Conservation (phyloP, 371 early-diverging fungal species). For the Mortierella sp. region DNA sequence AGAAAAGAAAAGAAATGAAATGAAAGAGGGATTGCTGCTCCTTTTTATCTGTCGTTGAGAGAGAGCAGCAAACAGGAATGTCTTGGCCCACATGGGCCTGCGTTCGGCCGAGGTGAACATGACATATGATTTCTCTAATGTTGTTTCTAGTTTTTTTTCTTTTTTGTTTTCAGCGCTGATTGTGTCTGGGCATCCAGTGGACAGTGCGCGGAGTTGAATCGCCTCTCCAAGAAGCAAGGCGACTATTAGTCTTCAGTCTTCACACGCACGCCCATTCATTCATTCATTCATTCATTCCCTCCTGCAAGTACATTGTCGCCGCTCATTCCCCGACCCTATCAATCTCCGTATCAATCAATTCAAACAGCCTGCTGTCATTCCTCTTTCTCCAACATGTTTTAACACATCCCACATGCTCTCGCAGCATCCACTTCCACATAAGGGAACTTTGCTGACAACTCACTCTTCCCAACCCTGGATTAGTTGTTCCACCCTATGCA, state of each 20-base stretch:
- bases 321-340: not conserved
- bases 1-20: not conserved
- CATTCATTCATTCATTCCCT: not conserved
- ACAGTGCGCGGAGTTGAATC: too few relatives aligned
- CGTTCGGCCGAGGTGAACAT: too few relatives aligned
- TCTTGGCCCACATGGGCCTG: not conserved
- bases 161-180: too few relatives aligned
- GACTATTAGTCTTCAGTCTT: too few relatives aligned
- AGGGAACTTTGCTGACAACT: conserved; percentile 13
- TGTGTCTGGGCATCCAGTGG: too few relatives aligned
- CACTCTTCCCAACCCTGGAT: conserved; percentile 1
- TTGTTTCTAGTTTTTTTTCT: too few relatives aligned
- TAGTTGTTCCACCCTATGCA: not conserved
- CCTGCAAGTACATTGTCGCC: not conserved
- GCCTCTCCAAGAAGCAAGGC: too few relatives aligned
- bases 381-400: not conserved
- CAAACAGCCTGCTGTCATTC: not conserved
- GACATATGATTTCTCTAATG: not conserved
- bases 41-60: too few relatives aligned
- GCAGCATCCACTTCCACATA: not conserved
- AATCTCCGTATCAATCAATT: not conserved
- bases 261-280: too few relatives aligned
- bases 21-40: not conserved
- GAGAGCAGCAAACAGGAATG: not conserved
- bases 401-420: not conserved